Evolutionary conservation across 495 filamentous ascomycete species (phyloP).

Genomic region (Talaromyces thailandensis): DNA sequence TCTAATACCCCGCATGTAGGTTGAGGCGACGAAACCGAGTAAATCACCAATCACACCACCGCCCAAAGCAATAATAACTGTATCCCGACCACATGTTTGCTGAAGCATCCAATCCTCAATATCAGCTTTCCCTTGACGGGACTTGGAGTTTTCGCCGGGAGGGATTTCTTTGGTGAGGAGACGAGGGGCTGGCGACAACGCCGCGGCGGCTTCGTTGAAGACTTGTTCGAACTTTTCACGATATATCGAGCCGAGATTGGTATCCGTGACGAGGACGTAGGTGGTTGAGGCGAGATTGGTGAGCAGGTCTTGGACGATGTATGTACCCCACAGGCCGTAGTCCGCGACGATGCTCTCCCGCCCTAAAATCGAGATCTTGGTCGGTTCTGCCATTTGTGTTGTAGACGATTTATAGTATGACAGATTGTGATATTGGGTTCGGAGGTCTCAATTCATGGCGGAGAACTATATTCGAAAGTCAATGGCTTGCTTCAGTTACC

Average conservation of each 20-base stretch:
- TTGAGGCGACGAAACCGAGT: conserved; percentile 93
- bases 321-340: conserved; percentile 80
- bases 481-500: background rate
- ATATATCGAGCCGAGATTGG: conserved; percentile 78
- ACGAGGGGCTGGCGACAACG: conserved; percentile 46
- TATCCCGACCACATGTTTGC: conserved; percentile 84
- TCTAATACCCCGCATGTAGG: conserved; percentile 94
- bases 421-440: background rate
- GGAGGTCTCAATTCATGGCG: background rate
- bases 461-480: background rate
- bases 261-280: conserved; percentile 94
- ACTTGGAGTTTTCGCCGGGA: conserved; percentile 90
- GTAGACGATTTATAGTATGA: background rate
- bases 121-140: conserved; percentile 82
- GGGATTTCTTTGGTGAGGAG: conserved; percentile 81
- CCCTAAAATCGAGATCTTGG: conserved; percentile 48
- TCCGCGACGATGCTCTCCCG: conserved; percentile 83
- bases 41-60: conserved; percentile 97
- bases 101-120: conserved; percentile 97
- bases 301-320: conserved; percentile 75
- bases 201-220: conserved; percentile 51
- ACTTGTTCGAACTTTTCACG: conserved; percentile 62
- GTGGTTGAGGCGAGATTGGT: conserved; percentile 71
- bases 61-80: conserved; percentile 89
- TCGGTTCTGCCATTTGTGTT: conserved; percentile 30